phyloP scores from a whole-genome alignment of 805 yeast species.

The Kluyveromyces wickerhamii region DNA sequence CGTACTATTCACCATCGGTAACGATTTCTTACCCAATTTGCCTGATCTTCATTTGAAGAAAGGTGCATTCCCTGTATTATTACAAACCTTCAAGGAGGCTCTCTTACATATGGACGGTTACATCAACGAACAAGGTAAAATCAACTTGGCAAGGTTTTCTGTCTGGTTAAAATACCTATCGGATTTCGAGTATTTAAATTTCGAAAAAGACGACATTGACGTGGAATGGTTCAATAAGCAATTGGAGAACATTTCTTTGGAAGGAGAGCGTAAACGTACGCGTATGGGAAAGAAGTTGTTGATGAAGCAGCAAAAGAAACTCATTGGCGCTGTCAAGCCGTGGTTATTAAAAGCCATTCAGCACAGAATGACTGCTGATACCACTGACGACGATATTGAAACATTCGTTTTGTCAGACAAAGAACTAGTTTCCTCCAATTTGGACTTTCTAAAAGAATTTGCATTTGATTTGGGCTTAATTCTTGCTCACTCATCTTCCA shows the following conservation, averaged over 20 bases:
- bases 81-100: conserved; percentile 81
- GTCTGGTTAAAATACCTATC: conserved; percentile 71
- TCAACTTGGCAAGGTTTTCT: conserved; percentile 64
- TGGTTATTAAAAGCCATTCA: conserved; percentile 36
- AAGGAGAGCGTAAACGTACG: conserved; percentile 62
- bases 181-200: conserved; percentile 74
- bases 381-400: conserved; percentile 42
- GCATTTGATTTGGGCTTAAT: conserved; percentile 62
- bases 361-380: conserved; percentile 26
- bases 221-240: conserved; percentile 87
- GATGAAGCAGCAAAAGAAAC: conserved; percentile 64
- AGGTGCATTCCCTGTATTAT: conserved; percentile 91
- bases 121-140: conserved; percentile 72
- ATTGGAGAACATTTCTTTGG: conserved; percentile 66
- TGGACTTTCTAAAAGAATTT: conserved; percentile 54
- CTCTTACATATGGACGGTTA: conserved; percentile 73
- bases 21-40: conserved; percentile 93
- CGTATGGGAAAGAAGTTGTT: conserved; percentile 57
- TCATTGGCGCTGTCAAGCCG: conserved; percentile 50
- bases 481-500: conserved; percentile 53
- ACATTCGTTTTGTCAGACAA: conserved; percentile 35
- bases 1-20: conserved; percentile 91
- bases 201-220: conserved; percentile 76
- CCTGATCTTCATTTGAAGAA: conserved; percentile 91
- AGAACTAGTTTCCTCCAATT: conserved; percentile 33